A percentile compares a stretch with the other conserved stretches of the same genome.
These are phyloP conservation scores for Rhizopogon salebrosus DNA, from an alignment of 768 basidiomycete genomes.

Conservation along the genomic window DNA sequence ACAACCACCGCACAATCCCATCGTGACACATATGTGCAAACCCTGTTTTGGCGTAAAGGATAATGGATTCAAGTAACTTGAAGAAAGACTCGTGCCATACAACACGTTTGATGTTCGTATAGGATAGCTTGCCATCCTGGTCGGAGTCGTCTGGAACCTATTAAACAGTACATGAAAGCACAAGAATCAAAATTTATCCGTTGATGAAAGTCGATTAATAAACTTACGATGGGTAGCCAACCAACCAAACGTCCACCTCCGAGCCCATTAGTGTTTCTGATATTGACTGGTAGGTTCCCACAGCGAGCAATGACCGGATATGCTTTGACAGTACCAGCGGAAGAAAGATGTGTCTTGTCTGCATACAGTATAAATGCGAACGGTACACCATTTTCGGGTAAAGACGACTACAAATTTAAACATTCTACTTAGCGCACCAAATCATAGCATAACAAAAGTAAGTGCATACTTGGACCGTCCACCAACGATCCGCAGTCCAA, in stretches of 20 bases:
- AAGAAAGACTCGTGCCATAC: slow-evolving; percentile 32
- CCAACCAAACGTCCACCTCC: slow-evolving; percentile 33
- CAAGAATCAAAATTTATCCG: not conserved
- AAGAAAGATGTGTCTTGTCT: slow-evolving; percentile 34
- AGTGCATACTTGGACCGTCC: slow-evolving; percentile 31
- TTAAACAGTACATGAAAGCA: too few relatives aligned
- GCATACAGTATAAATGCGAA: slow-evolving; percentile 33
- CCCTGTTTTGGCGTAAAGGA: slow-evolving; percentile 16
- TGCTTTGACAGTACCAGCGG: slow-evolving; percentile 32
- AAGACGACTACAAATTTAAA: not conserved
- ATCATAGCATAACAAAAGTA: not conserved
- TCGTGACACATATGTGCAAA: slow-evolving; percentile 23
- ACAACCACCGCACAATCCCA: slow-evolving; percentile 22
- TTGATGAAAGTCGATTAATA: slow-evolving; percentile 20
- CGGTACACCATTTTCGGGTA: slow-evolving; percentile 14
- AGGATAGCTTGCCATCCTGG: slow-evolving; percentile 27
- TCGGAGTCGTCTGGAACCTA: slow-evolving; percentile 1
- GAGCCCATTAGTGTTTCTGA: slow-evolving; percentile 28
- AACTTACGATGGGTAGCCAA: slow-evolving; percentile 33
- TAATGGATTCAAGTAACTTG: slow-evolving; percentile 24
- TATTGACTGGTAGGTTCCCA: slow-evolving; percentile 26
- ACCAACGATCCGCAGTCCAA: slow-evolving; percentile 31
- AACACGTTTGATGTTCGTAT: slow-evolving; percentile 25
- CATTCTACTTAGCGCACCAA: too few relatives aligned
- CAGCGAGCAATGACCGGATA: slow-evolving; percentile 32